phyloP scores from a whole-genome alignment of 2,329 filamentous ascomycete genomes.

The Monilinia vaccinii-corymbosi region DNA sequence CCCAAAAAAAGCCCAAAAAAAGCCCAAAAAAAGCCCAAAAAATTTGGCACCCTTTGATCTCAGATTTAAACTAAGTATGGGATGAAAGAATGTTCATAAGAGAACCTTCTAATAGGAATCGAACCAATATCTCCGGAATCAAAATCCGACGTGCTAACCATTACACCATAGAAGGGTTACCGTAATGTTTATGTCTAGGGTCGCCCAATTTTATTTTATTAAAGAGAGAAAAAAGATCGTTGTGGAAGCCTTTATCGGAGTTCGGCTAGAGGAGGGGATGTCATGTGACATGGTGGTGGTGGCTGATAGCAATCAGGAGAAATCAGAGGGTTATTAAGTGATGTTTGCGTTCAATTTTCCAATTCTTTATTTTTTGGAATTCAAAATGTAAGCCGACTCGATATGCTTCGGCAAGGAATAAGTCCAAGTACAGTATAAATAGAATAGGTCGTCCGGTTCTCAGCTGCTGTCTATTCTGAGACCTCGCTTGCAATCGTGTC shows the following conservation, averaged over 20 bases:
- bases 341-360: neutral
- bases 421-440: neutral
- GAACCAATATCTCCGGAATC: slow-evolving; percentile 13
- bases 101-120: slow-evolving; percentile 13
- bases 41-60: neutral
- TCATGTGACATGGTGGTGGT: neutral
- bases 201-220: neutral
- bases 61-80: slow-evolving; percentile 2
- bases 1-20: neutral
- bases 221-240: neutral
- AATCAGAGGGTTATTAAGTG: neutral
- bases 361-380: no score
- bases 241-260: neutral
- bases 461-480: neutral
- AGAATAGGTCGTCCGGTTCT: neutral
- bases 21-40: neutral
- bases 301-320: neutral
- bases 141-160: slow-evolving; percentile 10
- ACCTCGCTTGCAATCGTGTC: slow-evolving; percentile 3
- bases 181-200: fast-evolving
- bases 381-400: neutral
- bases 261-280: neutral
- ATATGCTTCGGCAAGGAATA: neutral
- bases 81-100: neutral
- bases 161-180: slow-evolving; percentile 9